These are phyloP conservation scores for Paralagenidium karlingii DNA, from an alignment of 352 stramenopile species.

Conservation along the genomic window DNA sequence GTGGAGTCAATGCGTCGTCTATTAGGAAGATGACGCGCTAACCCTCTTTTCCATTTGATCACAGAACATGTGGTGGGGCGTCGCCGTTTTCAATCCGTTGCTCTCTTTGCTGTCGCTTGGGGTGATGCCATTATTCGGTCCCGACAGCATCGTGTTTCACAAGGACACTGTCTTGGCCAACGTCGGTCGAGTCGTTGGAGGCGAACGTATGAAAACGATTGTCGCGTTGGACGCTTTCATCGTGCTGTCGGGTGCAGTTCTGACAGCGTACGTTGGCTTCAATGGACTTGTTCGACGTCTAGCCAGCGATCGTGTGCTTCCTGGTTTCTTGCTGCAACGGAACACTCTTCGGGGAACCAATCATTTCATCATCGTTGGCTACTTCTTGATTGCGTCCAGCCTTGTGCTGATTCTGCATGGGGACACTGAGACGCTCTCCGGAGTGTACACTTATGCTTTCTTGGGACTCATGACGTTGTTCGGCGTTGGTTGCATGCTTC, in stretches of 20 bases:
- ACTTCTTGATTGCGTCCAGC: conserved; percentile 81
- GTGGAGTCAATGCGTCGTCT: too few species aligned
- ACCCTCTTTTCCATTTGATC: not conserved
- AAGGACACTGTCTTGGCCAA: conserved; percentile 86
- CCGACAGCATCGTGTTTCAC: conserved; percentile 60
- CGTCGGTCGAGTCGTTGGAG: conserved; percentile 78
- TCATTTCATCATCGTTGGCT: conserved; percentile 88
- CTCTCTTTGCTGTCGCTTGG: conserved; percentile 86
- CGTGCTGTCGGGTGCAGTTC: conserved; percentile 86
- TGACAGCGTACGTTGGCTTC: conserved; percentile 91
- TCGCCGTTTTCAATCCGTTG: conserved; percentile 90
- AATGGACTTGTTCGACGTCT: conserved; percentile 86
- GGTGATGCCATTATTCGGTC: conserved; percentile 72
- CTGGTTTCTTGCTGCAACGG: conserved; percentile 59
- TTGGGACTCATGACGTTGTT: conserved; percentile 92
- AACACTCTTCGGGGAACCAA: conserved; percentile 82
- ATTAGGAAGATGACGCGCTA: conserved; percentile 1
- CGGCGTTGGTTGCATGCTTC: conserved; percentile 85
- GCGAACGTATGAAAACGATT: conserved; percentile 54
- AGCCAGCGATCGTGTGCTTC: conserved; percentile 82
- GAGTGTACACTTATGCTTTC: conserved; percentile 94
- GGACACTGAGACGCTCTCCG: conserved; percentile 85
- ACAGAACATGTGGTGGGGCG: conserved; percentile 90
- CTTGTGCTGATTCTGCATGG: conserved; percentile 84
- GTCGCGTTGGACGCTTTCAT: conserved; percentile 90